A percentile compares a stretch with the other conserved stretches of the same genome.
Evolutionary conservation across 352 stramenopile genomes (phyloP).

Genomic region (Pythium phragmiticola): DNA sequence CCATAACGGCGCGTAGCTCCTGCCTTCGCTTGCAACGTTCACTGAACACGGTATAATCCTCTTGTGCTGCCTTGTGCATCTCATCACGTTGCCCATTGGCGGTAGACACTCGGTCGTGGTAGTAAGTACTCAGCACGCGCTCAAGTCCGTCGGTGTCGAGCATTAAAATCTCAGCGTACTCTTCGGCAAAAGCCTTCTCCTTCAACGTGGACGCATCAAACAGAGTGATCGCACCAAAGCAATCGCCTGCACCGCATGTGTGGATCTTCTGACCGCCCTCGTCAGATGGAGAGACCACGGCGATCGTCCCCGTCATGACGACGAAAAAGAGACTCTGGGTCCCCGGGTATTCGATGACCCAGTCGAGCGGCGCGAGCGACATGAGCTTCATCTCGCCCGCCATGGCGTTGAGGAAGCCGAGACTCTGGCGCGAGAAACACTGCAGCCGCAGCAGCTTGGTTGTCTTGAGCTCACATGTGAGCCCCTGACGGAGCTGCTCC

Average conservation of each 20-base stretch:
- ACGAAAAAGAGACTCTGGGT: slow-evolving; percentile 30
- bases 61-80: slow-evolving; percentile 22
- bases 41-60: slow-evolving; percentile 22
- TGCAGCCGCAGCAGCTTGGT: slow-evolving; percentile 22
- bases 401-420: slow-evolving; percentile 32
- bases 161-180: slow-evolving; percentile 24
- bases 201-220: slow-evolving; percentile 22
- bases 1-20: not conserved
- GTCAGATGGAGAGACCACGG: slow-evolving; percentile 17
- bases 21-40: slow-evolving; percentile 13
- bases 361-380: slow-evolving; percentile 30
- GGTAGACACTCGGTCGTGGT: slow-evolving; percentile 19
- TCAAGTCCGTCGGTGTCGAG: slow-evolving; percentile 17
- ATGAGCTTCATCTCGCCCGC: slow-evolving; percentile 25
- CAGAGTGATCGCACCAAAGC: slow-evolving; percentile 29
- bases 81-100: slow-evolving; percentile 22
- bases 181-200: slow-evolving; percentile 32
- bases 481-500: slow-evolving; percentile 28
- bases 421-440: slow-evolving; percentile 29
- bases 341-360: slow-evolving; percentile 30
- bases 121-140: slow-evolving; percentile 22
- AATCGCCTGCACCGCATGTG: slow-evolving; percentile 21
- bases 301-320: slow-evolving; percentile 20
- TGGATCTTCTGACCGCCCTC: slow-evolving; percentile 14
- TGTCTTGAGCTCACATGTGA: slow-evolving; percentile 31